A percentile compares a stretch with the other conserved stretches of the same genome.
These are phyloP conservation scores for Hypoxylon sp. DNA, from an alignment of 2,329 filamentous ascomycete genomes.

Conservation along the genomic window DNA sequence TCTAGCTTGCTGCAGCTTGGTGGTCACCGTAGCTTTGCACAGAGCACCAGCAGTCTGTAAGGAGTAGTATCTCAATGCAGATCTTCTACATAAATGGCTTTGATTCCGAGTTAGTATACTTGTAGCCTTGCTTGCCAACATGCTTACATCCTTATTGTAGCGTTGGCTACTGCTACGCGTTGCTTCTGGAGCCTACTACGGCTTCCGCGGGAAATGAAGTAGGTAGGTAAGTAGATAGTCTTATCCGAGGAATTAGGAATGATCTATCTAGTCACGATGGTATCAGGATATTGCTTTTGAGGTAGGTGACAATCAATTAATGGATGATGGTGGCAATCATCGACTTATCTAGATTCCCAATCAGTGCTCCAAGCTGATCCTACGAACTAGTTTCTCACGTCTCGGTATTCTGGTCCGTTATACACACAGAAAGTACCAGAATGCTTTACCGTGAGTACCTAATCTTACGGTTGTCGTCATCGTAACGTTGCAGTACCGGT, in stretches of 20 bases:
- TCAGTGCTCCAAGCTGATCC: constrained; percentile 4
- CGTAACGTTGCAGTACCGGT: constrained; percentile 45
- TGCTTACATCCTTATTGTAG: constrained; percentile 4
- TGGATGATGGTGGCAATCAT: constrained; percentile 8
- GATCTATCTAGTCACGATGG: background rate
- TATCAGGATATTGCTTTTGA: constrained; percentile 21
- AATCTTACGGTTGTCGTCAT: constrained; percentile 23
- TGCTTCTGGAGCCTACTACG: background rate
- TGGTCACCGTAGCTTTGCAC: constrained; percentile 1
- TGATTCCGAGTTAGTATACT: constrained; percentile 1
- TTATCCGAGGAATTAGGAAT: background rate
- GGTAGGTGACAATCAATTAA: constrained; percentile 25
- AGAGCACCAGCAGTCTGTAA: background rate
- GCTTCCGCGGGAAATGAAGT: background rate
- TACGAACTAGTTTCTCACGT: constrained; percentile 5
- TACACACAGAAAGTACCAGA: constrained; percentile 23
- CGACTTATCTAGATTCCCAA: constrained; percentile 14
- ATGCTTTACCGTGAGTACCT: constrained; percentile 9
- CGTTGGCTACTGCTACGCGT: background rate
- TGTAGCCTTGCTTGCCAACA: constrained; percentile 3
- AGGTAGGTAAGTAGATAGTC: background rate
- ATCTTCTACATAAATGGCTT: constrained; percentile 11
- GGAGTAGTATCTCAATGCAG: constrained; percentile 8
- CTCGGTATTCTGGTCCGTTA: constrained; percentile 18
- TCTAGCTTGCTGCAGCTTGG: background rate